These are phyloP conservation scores for Diplodia seriata DNA, from an alignment of 2,329 filamentous ascomycete species.

Conservation along the genomic window DNA sequence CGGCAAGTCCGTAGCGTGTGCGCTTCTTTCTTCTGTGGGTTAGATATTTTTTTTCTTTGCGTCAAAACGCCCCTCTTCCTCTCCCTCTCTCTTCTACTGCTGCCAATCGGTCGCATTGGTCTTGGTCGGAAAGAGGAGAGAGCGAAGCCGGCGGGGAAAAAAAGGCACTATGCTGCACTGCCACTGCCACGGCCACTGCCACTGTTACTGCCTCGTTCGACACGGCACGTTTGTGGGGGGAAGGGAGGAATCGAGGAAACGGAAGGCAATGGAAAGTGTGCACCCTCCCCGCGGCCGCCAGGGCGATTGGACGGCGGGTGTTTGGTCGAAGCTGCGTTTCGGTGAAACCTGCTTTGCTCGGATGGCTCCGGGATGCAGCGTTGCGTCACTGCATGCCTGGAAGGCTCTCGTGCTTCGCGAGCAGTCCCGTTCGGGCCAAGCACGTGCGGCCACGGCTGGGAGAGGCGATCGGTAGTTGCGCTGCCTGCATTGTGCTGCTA, in stretches of 20 bases:
- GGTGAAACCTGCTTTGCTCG: constrained; percentile 26
- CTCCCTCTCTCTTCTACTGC: not conserved
- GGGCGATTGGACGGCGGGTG: constrained; percentile 2
- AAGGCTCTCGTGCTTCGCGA: constrained; percentile 19
- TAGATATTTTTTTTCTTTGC: not conserved
- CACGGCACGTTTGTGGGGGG: no score
- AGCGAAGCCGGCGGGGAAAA: not conserved
- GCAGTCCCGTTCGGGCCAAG: constrained; percentile 11
- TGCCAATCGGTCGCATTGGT: constrained; percentile 1
- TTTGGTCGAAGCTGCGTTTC: not conserved
- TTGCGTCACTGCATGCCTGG: constrained; percentile 27
- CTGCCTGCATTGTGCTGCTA: constrained; percentile 2
- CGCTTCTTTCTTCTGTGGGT: not conserved
- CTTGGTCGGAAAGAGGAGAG: not conserved
- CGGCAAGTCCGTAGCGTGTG: not conserved
- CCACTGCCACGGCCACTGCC: no score
- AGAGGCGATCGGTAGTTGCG: constrained; percentile 9
- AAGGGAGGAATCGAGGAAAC: not conserved
- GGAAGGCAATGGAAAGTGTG: not conserved
- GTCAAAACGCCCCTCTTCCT: no score
- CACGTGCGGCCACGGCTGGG: constrained; percentile 16
- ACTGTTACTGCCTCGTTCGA: not conserved
- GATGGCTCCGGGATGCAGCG: constrained; percentile 26
- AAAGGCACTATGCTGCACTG: not conserved
- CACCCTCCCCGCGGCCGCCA: not conserved